These are phyloP conservation scores for Tinospora cordifolia DNA, from an alignment of 164 flowering plant genomes.

Conservation along the genomic window DNA sequence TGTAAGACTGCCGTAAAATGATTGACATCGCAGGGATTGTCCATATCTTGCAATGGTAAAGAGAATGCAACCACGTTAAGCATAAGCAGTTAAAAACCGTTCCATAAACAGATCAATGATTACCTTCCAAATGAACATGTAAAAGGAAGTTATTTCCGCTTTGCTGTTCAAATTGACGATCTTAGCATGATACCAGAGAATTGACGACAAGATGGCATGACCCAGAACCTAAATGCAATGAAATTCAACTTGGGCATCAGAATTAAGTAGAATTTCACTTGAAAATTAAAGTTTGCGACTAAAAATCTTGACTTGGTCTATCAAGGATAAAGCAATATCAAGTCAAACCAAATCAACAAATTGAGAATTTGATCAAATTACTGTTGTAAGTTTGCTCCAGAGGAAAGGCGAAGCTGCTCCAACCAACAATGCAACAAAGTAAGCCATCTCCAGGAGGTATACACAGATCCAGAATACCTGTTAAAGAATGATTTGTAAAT, in stretches of 20 bases:
- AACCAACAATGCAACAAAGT: constrained; percentile 50
- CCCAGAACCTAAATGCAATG: constrained; percentile 48
- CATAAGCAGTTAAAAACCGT: neutral
- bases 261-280: neutral
- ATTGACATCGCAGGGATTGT: neutral
- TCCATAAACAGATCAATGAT: neutral
- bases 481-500: constrained; percentile 1
- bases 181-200: constrained; percentile 63
- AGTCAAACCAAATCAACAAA: neutral
- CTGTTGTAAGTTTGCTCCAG: constrained; percentile 66
- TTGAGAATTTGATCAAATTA: constrained; percentile 18
- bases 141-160: constrained; percentile 69
- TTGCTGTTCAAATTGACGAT: constrained; percentile 55
- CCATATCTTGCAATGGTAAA: neutral
- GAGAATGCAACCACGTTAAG: neutral
- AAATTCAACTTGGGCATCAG: neutral
- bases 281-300: neutral
- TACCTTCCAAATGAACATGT: constrained; percentile 97
- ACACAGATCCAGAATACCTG: constrained; percentile 87
- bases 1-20: neutral
- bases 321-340: neutral
- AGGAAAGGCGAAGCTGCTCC: constrained; percentile 48
- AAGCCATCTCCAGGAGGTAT: constrained; percentile 68
- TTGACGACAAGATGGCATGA: constrained; percentile 45
- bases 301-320: neutral